Evolutionary conservation across 2,329 filamentous ascomycete genomes (phyloP).

Genomic region (Blumeria graminis): DNA sequence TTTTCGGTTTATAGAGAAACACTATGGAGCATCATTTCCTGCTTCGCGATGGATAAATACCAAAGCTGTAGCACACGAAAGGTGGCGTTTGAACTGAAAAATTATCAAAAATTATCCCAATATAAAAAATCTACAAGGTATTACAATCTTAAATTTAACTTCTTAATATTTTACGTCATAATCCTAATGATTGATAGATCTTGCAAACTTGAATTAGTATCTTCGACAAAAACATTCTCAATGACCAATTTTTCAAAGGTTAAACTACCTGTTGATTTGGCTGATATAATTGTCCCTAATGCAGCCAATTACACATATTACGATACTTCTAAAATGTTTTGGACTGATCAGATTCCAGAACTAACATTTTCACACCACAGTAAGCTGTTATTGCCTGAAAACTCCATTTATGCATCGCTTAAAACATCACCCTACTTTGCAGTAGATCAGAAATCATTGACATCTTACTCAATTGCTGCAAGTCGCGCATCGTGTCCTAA

Average conservation of each 20-base stretch:
- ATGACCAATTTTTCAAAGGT: constrained; percentile 14
- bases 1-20: constrained; percentile 25
- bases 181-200: not conserved
- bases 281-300: constrained; percentile 11
- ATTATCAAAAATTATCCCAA: not conserved
- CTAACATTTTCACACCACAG: constrained; percentile 15
- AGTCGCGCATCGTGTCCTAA: constrained; percentile 21
- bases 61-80: too few relatives aligned
- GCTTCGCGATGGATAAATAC: constrained; percentile 8
- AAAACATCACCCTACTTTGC: constrained; percentile 6
- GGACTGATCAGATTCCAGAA: constrained; percentile 1
- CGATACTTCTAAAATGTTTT: constrained; percentile 6
- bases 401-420: constrained; percentile 11
- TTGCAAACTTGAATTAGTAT: constrained; percentile 11
- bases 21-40: constrained; percentile 23
- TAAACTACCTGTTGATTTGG: constrained; percentile 11
- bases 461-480: constrained; percentile 20
- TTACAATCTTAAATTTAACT: not conserved
- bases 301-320: constrained; percentile 12
- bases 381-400: constrained; percentile 14
- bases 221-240: constrained; percentile 12
- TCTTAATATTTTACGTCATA: not conserved
- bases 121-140: not conserved
- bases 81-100: too few relatives aligned
- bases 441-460: constrained; percentile 10